Evolutionary conservation across 805 yeast species (phyloP), one percentile per base, ranked within the genome.

Genomic region (Candida ascalaphidarum): DNA sequence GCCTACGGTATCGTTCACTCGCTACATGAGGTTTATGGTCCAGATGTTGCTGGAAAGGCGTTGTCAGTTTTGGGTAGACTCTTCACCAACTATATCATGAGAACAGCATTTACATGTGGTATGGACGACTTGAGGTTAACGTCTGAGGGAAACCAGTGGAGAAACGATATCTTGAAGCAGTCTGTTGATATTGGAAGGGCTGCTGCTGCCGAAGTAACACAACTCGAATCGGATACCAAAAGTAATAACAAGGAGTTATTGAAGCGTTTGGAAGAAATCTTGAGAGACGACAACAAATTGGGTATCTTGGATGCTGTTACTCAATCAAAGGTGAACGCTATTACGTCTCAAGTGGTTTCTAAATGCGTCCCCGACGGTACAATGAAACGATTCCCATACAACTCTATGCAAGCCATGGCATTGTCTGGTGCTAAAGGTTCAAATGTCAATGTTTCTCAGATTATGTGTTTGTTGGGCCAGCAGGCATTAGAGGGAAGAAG

Each of bases 341-440:
- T 92, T 35, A 88, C 97, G 1, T 81, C 96, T n/a, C 81, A 82
- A 52, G 96, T 94, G 50, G 97, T 89, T 22, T 66, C 88, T 31
- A 77, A 75, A 55, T 85, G 96, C 76, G 88, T 92, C 50, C 99
- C 99, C 25, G 89, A 65, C 22, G 97, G 97, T 50, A 84, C 96
- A 2, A 82, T 84, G 81, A 92, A 92, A 60, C 69, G 77, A 51
- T 92, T 92, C 71, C 99, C 99, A 10, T 70, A 79, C 60, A 92
- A 92, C 60, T 76, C 95, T 21, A 92, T 92, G 97, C 98, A 92
- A 68, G 78, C 95, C 21, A 92, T 92, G 99, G 97, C 98, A 3
- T 65, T 92, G 25, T 89, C 97, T 24, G 99, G 99, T 58, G 99
- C 99, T 36, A 92, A 92, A 63, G 99, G 99, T 52, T 92, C 98